phyloP scores from a whole-genome alignment of 2,329 filamentous ascomycete genomes.

The Scedosporium boydii region DNA sequence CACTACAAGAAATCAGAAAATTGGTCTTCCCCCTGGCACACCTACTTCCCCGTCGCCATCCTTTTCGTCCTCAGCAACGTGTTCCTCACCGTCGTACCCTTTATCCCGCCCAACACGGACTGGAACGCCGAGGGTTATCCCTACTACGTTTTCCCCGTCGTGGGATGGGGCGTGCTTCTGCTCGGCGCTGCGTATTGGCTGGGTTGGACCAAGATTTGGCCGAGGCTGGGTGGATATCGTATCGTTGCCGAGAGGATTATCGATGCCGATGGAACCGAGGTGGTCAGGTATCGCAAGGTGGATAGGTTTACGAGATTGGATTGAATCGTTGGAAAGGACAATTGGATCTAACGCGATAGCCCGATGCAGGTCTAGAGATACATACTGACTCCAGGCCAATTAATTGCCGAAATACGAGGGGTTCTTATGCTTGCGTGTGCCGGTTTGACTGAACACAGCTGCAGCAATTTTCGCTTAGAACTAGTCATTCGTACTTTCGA shows the following conservation, averaged over 20 bases:
- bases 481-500: too few species aligned
- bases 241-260: slow-evolving; percentile 33
- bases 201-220: slow-evolving; percentile 41
- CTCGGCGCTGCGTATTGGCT: slow-evolving; percentile 43
- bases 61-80: slow-evolving; percentile 41
- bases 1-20: slow-evolving; percentile 39
- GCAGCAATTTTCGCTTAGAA: too few species aligned
- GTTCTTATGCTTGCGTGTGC: neutral
- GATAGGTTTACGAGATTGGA: slow-evolving; percentile 2
- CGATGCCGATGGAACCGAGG: slow-evolving; percentile 28
- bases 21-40: slow-evolving; percentile 44
- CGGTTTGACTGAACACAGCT: neutral
- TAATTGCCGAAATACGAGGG: neutral
- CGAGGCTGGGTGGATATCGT: slow-evolving; percentile 37
- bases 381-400: neutral
- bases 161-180: slow-evolving; percentile 40
- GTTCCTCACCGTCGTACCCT: slow-evolving; percentile 43
- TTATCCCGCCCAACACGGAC: slow-evolving; percentile 40
- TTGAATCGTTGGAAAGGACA: neutral
- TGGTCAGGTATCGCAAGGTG: slow-evolving; percentile 29
- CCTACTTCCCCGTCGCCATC: slow-evolving; percentile 35
- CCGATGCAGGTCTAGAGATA: neutral
- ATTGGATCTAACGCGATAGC: neutral
- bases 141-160: slow-evolving; percentile 47
- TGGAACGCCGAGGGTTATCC: slow-evolving; percentile 40